These are phyloP conservation scores for Acanthamoeba royreba DNA, from an alignment of 208 protist species.

Conservation along the genomic window DNA sequence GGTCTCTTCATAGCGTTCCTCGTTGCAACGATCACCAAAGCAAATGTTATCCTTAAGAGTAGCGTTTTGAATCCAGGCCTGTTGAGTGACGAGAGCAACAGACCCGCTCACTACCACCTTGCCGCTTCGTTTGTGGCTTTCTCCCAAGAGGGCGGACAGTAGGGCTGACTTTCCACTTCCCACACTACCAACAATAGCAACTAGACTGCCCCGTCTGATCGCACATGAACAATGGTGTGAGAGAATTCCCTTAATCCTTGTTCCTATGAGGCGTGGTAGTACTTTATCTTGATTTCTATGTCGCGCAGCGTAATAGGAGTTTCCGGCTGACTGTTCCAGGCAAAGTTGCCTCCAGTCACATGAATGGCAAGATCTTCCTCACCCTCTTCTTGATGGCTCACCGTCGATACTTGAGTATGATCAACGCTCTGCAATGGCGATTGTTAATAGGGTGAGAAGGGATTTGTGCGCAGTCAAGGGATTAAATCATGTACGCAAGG, in stretches of 20 bases:
- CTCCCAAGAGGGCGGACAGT: constrained; percentile 75
- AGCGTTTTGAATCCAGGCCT: constrained; percentile 83
- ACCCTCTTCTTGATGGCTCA: neutral
- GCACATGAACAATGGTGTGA: neutral
- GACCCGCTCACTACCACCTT: constrained; percentile 48
- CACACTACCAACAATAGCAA: neutral
- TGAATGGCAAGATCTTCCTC: neutral
- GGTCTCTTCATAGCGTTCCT: too few species aligned
- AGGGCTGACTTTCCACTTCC: constrained; percentile 81
- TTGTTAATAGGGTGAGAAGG: neutral
- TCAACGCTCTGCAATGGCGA: neutral
- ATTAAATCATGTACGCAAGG: neutral
- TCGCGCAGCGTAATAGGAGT: neutral
- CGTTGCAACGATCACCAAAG: too few species aligned
- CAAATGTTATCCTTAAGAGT: constrained; percentile 88
- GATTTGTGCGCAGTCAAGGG: too few species aligned
- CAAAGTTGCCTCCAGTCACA: neutral
- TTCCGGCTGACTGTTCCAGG: neutral
- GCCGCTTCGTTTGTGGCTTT: constrained; percentile 71
- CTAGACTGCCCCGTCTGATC: neutral
- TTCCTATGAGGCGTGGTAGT: neutral
- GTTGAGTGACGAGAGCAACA: constrained; percentile 85
- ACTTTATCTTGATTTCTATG: neutral
- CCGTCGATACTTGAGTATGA: too few species aligned
- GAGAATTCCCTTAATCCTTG: neutral